Base-by-base conservation (phyloP, 257 asterid genomes). In the Fraxinus anomala region DNA sequence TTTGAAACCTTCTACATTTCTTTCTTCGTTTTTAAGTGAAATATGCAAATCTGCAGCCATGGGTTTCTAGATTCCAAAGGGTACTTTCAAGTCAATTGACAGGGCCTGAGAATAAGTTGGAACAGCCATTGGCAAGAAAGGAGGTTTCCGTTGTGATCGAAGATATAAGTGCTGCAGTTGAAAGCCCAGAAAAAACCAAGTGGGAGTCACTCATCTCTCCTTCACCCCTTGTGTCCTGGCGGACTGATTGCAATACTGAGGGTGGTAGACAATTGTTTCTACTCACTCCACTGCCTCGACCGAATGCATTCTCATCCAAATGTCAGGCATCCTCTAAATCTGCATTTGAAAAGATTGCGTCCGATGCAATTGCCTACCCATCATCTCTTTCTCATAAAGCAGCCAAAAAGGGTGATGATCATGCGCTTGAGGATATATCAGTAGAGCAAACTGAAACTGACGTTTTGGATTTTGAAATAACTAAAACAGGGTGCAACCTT, bases 171-270 rank as follows among this genome's bases (percentile, higher is more conserved):
- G 69, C 70, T 39, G 77, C 37, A 75, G 70, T 75, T 67, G 88
- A 87, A 82, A 91, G 97, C 85, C 98, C 95, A 31, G 89, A 81
- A 76, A 82, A 73, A 82, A 85, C 88, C 70, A 88, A 88, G 80
- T 79, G 86, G 88, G 97, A 90, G 68, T 88, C 94, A 17, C 90
- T 90, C 9, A 82, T 96, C 83, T 96, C 97, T 49, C 96, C 99
- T 72, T 96, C 98, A 21, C 99, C 99, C 49, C 92, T 96, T 5
- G 99, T 96, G 37, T 92, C 98, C 11, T 92, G 99, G 99, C 83
- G 92, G 65, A 94, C 91, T 37, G 94, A 88, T 83, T 85, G 91
- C 89, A 83, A 87, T 66, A 80, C 89, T 8, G 94, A 86, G 75
- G 78, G 86, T 73, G 91, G 92, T 73, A 88, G 96, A 76, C 97